phyloP scores from a whole-genome alignment of 192 early-diverging fungal species.

The Radiomyces spectabilis region DNA sequence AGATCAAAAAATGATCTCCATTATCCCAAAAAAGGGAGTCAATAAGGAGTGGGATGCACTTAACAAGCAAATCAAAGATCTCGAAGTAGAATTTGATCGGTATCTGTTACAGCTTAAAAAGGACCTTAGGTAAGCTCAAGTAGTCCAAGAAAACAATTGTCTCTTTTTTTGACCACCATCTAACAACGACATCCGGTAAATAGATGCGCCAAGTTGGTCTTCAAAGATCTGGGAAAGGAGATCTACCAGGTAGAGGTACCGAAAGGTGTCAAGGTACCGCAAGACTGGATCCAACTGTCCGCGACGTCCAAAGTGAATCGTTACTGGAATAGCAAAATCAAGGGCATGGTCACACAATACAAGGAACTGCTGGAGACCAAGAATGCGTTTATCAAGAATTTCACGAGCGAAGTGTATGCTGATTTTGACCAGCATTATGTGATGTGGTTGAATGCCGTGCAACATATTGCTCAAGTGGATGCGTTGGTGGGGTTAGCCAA shows the following conservation, averaged over 20 bases:
- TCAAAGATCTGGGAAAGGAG: slow-evolving; percentile 93
- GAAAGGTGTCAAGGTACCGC: slow-evolving; percentile 63
- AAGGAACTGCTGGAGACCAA: slow-evolving; percentile 79
- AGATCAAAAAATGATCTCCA: slow-evolving; percentile 33
- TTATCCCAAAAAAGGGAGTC: slow-evolving; percentile 63
- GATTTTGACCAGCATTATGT: slow-evolving; percentile 80
- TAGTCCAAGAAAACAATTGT: not conserved
- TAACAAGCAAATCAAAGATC: slow-evolving; percentile 37
- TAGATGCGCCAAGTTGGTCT: slow-evolving; percentile 59
- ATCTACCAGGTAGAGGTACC: slow-evolving; percentile 91
- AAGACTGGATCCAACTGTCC: slow-evolving; percentile 68
- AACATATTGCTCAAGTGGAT: slow-evolving; percentile 79
- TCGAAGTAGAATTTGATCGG: slow-evolving; percentile 60
- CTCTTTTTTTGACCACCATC: not conserved
- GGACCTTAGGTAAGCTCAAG: slow-evolving; percentile 42
- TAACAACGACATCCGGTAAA: not conserved
- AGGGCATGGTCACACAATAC: slow-evolving; percentile 57
- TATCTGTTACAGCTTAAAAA: slow-evolving; percentile 61
- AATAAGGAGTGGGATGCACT: slow-evolving; percentile 78
- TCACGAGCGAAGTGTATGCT: slow-evolving; percentile 66
- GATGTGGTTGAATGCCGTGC: slow-evolving; percentile 61
- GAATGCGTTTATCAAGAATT: slow-evolving; percentile 64
- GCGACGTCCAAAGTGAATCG: slow-evolving; percentile 72
- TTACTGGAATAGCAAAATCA: slow-evolving; percentile 73
- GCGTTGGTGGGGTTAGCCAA: slow-evolving; percentile 71